phyloP scores from a whole-genome alignment of 1,284 basidiomycete species.

The Ceratobasidium sp. region DNA sequence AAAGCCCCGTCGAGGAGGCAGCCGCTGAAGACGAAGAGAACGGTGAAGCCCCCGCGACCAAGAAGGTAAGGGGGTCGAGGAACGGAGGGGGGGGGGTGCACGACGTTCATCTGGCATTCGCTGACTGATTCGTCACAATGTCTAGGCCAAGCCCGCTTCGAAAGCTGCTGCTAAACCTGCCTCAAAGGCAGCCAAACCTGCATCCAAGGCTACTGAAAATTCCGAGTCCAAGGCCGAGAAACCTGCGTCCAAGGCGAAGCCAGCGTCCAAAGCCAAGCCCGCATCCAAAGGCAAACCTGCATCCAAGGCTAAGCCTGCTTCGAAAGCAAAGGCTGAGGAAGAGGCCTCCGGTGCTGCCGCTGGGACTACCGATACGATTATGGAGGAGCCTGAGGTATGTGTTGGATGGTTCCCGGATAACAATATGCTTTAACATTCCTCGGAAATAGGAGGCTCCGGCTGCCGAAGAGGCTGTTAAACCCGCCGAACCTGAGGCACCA shows the following conservation, averaged over 20 bases:
- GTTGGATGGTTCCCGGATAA: neutral
- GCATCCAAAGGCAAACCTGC: slow-evolving; percentile 48
- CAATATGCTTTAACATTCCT: neutral
- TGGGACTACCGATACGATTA: slow-evolving; percentile 39
- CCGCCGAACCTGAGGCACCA: slow-evolving; percentile 38
- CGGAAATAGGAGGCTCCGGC: slow-evolving; percentile 45
- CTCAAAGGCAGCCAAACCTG: slow-evolving; percentile 50
- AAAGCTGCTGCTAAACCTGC: slow-evolving; percentile 40
- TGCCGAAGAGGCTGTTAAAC: slow-evolving; percentile 37
- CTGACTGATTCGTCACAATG: slow-evolving; percentile 3
- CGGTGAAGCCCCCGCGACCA: slow-evolving; percentile 39
- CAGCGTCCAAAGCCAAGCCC: slow-evolving; percentile 44
- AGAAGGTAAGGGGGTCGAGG: slow-evolving; percentile 49
- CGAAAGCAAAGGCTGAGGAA: slow-evolving; percentile 42
- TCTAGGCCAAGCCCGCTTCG: slow-evolving; percentile 46
- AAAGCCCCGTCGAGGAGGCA: slow-evolving; percentile 49
- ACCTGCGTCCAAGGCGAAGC: slow-evolving; percentile 49
- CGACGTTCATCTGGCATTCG: slow-evolving; percentile 9
- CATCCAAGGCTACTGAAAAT: slow-evolving; percentile 50
- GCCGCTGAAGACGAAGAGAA: slow-evolving; percentile 49
- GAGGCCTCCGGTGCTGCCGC: slow-evolving; percentile 44
- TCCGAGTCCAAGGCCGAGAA: slow-evolving; percentile 48
- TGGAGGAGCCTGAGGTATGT: slow-evolving; percentile 45
- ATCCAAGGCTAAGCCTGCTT: slow-evolving; percentile 48
- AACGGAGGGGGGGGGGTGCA: neutral